A percentile compares a stretch with the other conserved stretches of the same genome.
Conservation (phyloP, 2,329 filamentous ascomycete species). For the Aureobasidium sp. region DNA sequence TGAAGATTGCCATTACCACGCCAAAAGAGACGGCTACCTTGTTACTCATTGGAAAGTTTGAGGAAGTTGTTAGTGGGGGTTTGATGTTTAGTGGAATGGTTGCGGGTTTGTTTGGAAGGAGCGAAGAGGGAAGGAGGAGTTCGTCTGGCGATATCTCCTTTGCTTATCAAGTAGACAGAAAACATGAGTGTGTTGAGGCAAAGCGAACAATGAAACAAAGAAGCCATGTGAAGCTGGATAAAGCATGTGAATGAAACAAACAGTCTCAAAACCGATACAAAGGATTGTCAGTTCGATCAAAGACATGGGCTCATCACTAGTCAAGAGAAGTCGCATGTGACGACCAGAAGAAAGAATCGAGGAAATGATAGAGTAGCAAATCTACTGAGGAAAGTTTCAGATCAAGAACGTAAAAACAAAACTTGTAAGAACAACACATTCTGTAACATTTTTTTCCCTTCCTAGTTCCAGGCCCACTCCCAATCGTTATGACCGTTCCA, state of each 20-base stretch:
- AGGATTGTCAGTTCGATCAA: not conserved
- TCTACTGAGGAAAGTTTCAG: too few relatives aligned
- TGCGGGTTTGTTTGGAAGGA: not conserved
- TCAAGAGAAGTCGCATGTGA: not conserved
- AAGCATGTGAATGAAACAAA: not conserved
- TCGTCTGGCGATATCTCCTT: too few relatives aligned
- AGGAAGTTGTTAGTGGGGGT: not conserved
- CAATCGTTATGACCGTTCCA: conserved; percentile 9
- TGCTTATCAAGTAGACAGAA: not conserved
- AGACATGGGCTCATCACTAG: not conserved
- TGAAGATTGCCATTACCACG: conserved; percentile 7
- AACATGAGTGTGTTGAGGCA: not conserved
- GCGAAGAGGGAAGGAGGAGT: not conserved
- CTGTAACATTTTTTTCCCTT: not conserved
- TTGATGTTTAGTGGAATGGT: not conserved
- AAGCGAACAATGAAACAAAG: not conserved
- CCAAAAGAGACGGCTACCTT: not conserved
- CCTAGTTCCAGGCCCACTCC: conserved; percentile 2
- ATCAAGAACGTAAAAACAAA: not conserved
- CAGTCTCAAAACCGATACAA: not conserved
- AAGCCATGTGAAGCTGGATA: not conserved
- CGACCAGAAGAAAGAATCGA: not conserved
- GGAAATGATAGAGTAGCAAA: too few relatives aligned
- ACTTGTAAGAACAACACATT: not conserved
- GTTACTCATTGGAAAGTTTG: not conserved